These are phyloP conservation scores for Lepiota brunneoincarnata DNA, from an alignment of 768 basidiomycete species.

Conservation along the genomic window DNA sequence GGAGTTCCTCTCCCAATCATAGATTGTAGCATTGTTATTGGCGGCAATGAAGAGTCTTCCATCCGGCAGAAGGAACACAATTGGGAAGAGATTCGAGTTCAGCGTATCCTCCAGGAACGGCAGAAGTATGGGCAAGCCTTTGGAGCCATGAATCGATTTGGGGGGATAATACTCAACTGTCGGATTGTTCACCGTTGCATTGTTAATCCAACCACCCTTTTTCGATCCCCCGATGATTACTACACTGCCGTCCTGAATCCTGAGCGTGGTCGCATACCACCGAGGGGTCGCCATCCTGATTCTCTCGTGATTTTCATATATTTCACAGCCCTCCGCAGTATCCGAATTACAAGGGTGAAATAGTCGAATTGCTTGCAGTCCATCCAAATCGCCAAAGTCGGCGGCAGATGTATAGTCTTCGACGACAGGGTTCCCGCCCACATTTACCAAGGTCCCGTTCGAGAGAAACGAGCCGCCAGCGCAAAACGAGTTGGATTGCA, in stretches of 20 bases:
- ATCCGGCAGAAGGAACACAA: constrained; percentile 69
- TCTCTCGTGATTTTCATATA: constrained; percentile 61
- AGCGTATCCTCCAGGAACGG: constrained; percentile 68
- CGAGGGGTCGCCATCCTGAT: constrained; percentile 75
- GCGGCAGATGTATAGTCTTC: constrained; percentile 58
- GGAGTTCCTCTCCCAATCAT: constrained; percentile 65
- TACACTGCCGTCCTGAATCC: constrained; percentile 73
- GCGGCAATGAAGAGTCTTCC: constrained; percentile 74
- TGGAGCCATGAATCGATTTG: constrained; percentile 64
- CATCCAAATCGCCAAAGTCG: constrained; percentile 75
- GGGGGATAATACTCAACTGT: constrained; percentile 83
- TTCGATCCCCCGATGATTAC: constrained; percentile 82
- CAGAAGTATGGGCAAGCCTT: constrained; percentile 63
- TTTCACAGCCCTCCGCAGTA: constrained; percentile 47
- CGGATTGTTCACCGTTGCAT: constrained; percentile 76
- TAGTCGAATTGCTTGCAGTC: constrained; percentile 70
- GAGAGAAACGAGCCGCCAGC: constrained; percentile 77
- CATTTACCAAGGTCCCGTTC: constrained; percentile 76
- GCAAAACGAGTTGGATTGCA: constrained; percentile 84
- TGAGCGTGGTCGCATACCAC: constrained; percentile 76
- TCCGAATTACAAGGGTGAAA: constrained; percentile 62
- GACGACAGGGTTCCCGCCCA: constrained; percentile 81
- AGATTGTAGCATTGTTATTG: constrained; percentile 76
- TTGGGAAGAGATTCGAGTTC: constrained; percentile 82
- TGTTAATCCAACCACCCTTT: constrained; percentile 87